Conservation (phyloP, 2,329 filamentous ascomycete species). For the Dothiorella sarmentorum region DNA sequence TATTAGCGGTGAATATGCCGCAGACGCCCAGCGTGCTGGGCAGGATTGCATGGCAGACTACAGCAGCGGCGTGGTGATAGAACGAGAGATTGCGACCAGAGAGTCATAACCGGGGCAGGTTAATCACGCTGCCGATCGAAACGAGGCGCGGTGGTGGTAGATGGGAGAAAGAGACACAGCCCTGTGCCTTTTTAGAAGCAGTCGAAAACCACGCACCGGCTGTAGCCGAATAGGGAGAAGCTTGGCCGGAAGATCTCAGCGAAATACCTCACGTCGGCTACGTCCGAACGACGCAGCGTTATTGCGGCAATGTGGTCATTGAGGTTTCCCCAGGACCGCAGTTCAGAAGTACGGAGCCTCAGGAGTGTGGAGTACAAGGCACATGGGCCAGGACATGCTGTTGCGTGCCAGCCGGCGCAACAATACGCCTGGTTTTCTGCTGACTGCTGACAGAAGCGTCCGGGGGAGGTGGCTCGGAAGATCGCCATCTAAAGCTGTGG, state of each 20-base stretch:
- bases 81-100: not conserved
- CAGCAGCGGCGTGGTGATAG: not conserved
- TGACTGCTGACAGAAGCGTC: not conserved
- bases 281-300: not conserved
- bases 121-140: conserved; percentile 12
- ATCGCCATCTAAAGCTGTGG: not conserved
- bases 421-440: too few species aligned
- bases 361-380: not conserved
- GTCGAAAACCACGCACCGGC: conserved; percentile 14
- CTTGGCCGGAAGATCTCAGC: conserved; percentile 10
- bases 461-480: not conserved
- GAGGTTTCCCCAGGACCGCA: conserved; percentile 5
- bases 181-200: not conserved
- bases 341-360: not conserved
- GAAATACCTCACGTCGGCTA: conserved; percentile 3
- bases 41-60: not conserved
- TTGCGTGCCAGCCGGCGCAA: not conserved
- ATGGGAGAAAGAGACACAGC: not conserved
- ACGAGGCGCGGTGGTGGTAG: not conserved
- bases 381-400: not conserved
- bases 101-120: not conserved
- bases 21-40: not conserved
- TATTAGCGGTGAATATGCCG: not conserved
- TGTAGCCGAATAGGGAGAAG: conserved; percentile 11
- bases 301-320: conserved; percentile 1